A percentile compares a stretch with the other conserved stretches of the same genome.
Conservation (phyloP, 2,329 filamentous ascomycete species). For the Pseudogymnoascus sp. region DNA sequence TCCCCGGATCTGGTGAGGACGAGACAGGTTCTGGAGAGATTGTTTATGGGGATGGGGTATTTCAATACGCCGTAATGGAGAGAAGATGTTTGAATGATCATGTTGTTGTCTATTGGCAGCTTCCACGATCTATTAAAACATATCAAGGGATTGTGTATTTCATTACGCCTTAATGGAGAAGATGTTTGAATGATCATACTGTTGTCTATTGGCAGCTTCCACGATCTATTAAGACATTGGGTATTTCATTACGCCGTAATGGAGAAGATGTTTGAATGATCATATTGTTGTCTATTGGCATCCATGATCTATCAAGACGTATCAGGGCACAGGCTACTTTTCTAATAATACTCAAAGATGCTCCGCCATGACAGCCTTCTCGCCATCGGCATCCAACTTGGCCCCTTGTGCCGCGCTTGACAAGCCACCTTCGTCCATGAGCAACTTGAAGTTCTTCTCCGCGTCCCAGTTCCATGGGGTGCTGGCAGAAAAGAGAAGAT, state of each 20-base stretch:
- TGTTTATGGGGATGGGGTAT: neutral
- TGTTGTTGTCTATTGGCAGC: too few species aligned
- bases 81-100: too few species aligned
- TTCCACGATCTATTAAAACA: too few species aligned
- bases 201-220: too few species aligned
- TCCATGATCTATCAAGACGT: neutral
- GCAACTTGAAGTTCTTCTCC: constrained; percentile 20
- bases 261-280: neutral
- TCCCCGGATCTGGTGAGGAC: neutral
- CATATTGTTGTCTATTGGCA: neutral
- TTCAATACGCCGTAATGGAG: neutral
- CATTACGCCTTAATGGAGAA: too few species aligned
- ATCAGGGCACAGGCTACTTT: too few species aligned
- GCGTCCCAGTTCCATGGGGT: constrained; percentile 22
- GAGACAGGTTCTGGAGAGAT: neutral
- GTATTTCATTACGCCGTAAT: too few species aligned
- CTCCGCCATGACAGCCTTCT: neutral
- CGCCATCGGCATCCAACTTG: neutral
- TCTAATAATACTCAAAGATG: neutral
- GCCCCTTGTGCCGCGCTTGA: neutral
- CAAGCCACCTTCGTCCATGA: constrained; percentile 5
- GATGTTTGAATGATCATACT: too few species aligned
- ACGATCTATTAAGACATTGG: too few species aligned
- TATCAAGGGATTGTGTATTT: too few species aligned
- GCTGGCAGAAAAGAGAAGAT: constrained; percentile 25